A percentile compares a stretch with the other conserved stretches of the same genome.
Conservation (phyloP, 2,329 filamentous ascomycete genomes). For the Drechslera avenae region DNA sequence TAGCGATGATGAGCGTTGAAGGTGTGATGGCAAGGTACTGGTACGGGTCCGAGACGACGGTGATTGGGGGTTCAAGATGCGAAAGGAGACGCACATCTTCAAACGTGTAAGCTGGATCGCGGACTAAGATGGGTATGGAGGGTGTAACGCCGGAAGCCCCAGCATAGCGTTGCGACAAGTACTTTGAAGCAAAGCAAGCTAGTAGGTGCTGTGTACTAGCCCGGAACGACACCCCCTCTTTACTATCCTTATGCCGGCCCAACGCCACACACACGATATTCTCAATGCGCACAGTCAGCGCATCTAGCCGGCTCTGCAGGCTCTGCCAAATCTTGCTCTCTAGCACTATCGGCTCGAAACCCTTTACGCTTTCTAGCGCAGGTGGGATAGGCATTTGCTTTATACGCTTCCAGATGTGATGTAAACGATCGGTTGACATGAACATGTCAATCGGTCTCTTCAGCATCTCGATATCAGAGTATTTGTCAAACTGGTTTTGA, state of each 20-base stretch:
- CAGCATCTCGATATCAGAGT: too few relatives aligned
- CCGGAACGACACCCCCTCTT: too few relatives aligned
- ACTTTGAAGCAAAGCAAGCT: constrained; percentile 1
- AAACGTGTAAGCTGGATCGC: constrained; percentile 1
- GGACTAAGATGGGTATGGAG: constrained; percentile 5
- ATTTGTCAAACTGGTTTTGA: too few relatives aligned
- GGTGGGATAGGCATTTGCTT: too few relatives aligned
- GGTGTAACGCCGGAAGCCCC: not conserved
- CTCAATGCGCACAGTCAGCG: constrained; percentile 2
- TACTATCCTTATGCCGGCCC: too few relatives aligned
- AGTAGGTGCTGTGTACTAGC: not conserved
- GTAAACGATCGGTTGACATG: too few relatives aligned
- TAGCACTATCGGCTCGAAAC: too few relatives aligned
- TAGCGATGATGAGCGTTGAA: constrained; percentile 4
- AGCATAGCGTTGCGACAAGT: not conserved
- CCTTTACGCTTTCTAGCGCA: too few relatives aligned
- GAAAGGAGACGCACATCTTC: not conserved
- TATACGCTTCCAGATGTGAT: too few relatives aligned
- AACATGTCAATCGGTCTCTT: too few relatives aligned
- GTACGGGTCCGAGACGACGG: constrained; percentile 10
- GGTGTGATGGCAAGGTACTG: constrained; percentile 12
- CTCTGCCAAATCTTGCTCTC: too few relatives aligned
- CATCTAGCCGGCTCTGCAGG: too few relatives aligned
- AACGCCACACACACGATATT: constrained; percentile 12
- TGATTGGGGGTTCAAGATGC: constrained; percentile 4